A percentile compares a stretch with the other conserved stretches of the same genome.
Evolutionary conservation across 2,329 filamentous ascomycete genomes (phyloP).

Genomic region (Scedosporium minutisporum): DNA sequence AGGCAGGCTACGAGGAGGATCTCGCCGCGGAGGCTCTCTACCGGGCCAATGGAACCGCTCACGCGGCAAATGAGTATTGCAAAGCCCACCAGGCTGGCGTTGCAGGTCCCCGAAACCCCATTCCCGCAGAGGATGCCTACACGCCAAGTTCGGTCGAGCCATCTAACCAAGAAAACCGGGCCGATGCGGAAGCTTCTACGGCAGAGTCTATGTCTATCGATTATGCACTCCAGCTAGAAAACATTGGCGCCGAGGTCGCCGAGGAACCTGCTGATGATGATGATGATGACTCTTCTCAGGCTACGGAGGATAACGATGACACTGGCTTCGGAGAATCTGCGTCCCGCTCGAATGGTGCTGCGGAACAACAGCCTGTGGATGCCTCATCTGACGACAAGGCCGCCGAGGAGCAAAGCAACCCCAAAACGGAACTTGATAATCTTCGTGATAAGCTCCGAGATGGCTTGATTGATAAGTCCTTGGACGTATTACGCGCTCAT

Average conservation of each 20-base stretch:
- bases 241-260: constrained; percentile 1
- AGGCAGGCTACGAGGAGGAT: constrained; percentile 35
- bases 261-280: constrained; percentile 17
- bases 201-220: constrained; percentile 24
- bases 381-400: constrained; percentile 3
- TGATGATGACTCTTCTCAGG: constrained; percentile 11
- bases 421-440: constrained; percentile 70
- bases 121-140: constrained; percentile 51
- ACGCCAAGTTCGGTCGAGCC: constrained; percentile 17
- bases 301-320: constrained; percentile 9
- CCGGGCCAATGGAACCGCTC: constrained; percentile 60
- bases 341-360: constrained; percentile 14
- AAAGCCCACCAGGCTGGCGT: constrained; percentile 47
- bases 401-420: constrained; percentile 24
- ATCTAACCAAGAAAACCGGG: not conserved
- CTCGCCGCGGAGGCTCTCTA: constrained; percentile 73
- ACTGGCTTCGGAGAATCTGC: constrained; percentile 8
- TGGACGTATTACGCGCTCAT: constrained; percentile 84
- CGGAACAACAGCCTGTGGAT: constrained; percentile 13
- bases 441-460: constrained; percentile 63
- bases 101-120: constrained; percentile 54
- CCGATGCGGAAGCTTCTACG: not conserved
- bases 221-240: constrained; percentile 11
- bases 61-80: constrained; percentile 65
- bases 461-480: constrained; percentile 76